Percentiles rank a stretch among this genome's conserved stretches.
These are phyloP conservation scores for Prunella vulgaris DNA, from an alignment of 257 asterid genomes.

Conservation along the genomic window DNA sequence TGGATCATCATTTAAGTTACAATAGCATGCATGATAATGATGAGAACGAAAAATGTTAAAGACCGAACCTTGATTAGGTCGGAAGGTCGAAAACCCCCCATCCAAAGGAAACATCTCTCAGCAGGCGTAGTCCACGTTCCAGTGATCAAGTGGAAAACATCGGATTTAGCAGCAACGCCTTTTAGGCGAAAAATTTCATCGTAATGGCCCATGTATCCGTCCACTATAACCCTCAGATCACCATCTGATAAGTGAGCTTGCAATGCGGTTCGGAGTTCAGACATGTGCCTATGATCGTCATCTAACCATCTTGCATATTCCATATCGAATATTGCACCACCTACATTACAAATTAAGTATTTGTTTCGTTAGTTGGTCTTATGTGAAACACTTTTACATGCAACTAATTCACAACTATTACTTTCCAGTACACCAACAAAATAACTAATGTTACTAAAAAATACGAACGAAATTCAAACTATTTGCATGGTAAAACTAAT, in stretches of 20 bases:
- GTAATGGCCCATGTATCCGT: slow-evolving; percentile 66
- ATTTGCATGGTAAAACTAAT: too few relatives aligned
- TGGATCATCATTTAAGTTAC: not conserved
- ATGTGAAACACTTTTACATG: too few relatives aligned
- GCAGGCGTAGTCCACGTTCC: slow-evolving; percentile 92
- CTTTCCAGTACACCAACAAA: too few relatives aligned
- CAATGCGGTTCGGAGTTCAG: slow-evolving; percentile 76
- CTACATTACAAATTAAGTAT: slow-evolving; percentile 26
- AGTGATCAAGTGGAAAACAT: slow-evolving; percentile 73
- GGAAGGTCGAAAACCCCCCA: slow-evolving; percentile 93
- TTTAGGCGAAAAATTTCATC: slow-evolving; percentile 73
- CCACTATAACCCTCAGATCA: slow-evolving; percentile 66
- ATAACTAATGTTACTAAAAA: too few relatives aligned
- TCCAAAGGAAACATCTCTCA: slow-evolving; percentile 93
- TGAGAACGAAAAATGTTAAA: not conserved
- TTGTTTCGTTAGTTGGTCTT: too few relatives aligned
- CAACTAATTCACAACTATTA: too few relatives aligned
- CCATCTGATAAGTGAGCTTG: slow-evolving; percentile 72
- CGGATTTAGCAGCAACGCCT: slow-evolving; percentile 79
- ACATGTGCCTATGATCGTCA: slow-evolving; percentile 73
- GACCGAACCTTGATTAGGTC: slow-evolving; percentile 69
- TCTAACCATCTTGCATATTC: slow-evolving; percentile 93
- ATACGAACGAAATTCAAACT: too few relatives aligned
- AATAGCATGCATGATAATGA: not conserved
- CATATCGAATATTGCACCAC: slow-evolving; percentile 86